Base-by-base conservation (phyloP, 352 stramenopile species). In the Pythium phragmitis region DNA sequence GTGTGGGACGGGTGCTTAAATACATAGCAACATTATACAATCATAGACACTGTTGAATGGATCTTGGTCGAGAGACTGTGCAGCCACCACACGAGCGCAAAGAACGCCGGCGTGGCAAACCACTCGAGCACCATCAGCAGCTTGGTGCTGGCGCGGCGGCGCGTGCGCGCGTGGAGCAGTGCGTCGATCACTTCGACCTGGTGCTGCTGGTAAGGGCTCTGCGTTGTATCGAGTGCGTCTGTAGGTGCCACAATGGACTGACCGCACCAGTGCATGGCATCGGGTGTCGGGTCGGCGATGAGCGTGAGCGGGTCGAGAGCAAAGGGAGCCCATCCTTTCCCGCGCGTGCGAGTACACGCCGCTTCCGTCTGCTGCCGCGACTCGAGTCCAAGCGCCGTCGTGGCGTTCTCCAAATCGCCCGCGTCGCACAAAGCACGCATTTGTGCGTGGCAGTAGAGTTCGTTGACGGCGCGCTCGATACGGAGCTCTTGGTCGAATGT, bases 41-140 rank as follows among this genome's bases (percentile, higher is more conserved):
- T 46, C 11, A n/a, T 14, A 46, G 17, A 46, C 39, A 14, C 13
- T n/a, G 39, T 19, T 5, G 39, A 16, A 46, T 43, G 46, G 47
- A 43, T 42, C 58, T 74, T 69, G 8, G 23, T 12, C 7, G 56
- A 56, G 21, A 47, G 46, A n/a, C 36, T 57, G 14, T 50, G 59
- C 42, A 57, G 54, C 60, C 62, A 69, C 62, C 54, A 69, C 0
- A 60, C 33, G 16, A 66, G 45, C 9, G 56, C 51, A 3, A 49
- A 14, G 28, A 75, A 39, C 19, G 56, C 58, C 11, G 60, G 60
- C 21, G 65, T 8, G 13, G 65, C 45, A 52, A 75, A 67, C 60
- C 69, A 73, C 39, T 65, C 52, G 45, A 75, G 69, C 57, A 73
- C 45, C 50, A 70, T 56, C 8, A 75, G 46, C 46, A 75, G 42